Conservation (phyloP, 2,329 filamentous ascomycete species). For the Gremmenia infestans region DNA sequence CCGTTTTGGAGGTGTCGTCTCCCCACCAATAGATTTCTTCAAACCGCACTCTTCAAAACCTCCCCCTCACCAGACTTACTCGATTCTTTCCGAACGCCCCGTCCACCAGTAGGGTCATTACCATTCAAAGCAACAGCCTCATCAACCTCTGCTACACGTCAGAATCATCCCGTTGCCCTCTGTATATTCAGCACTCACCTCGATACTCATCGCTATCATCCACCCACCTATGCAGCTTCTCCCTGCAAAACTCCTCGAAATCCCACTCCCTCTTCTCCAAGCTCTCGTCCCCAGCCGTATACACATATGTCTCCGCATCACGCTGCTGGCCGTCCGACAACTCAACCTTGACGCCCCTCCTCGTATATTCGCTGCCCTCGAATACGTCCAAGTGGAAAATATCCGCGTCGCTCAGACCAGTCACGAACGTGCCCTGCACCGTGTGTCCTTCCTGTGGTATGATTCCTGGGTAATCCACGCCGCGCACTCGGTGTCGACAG, state of each 20-base stretch:
- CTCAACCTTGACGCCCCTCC: conserved; percentile 51
- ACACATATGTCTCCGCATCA: conserved; percentile 61
- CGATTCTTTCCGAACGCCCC: background rate
- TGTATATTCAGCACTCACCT: conserved; percentile 12
- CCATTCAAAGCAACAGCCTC: background rate
- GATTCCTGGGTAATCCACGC: conserved; percentile 79
- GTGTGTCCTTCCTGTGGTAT: conserved; percentile 48
- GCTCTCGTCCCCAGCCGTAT: conserved; percentile 37
- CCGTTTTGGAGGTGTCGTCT: no score
- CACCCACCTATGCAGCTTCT: conserved; percentile 58
- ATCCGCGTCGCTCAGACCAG: conserved; percentile 73
- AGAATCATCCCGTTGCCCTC: background rate
- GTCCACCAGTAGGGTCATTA: background rate
- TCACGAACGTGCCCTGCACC: conserved; percentile 72
- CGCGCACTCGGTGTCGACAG: conserved; percentile 63
- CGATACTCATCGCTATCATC: conserved; percentile 22
- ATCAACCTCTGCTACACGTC: background rate
- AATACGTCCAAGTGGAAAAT: conserved; percentile 73
- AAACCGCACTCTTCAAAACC: background rate
- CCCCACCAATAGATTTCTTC: background rate
- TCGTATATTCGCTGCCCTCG: conserved; percentile 70
- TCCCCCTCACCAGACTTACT: background rate
- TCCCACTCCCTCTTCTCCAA: conserved; percentile 82
- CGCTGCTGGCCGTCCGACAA: conserved; percentile 27
- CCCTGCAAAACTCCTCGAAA: conserved; percentile 72